Conservation (phyloP, 2,329 filamentous ascomycete genomes). For the Arthrobotrys megalospora region DNA sequence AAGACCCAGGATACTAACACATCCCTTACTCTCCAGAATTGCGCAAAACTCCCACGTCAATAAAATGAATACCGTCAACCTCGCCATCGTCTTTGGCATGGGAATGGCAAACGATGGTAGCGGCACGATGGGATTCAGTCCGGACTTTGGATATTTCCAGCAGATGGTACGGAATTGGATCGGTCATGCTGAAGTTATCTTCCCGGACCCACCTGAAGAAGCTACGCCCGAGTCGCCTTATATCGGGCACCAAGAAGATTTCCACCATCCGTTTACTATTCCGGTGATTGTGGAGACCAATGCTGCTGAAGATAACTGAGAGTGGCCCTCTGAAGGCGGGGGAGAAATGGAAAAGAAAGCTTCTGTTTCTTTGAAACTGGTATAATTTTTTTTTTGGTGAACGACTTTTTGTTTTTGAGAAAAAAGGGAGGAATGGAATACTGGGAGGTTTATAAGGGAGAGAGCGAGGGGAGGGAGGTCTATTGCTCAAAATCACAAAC, state of each 20-base stretch:
- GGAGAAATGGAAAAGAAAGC: background rate
- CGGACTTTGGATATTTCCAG: slow-evolving; percentile 64
- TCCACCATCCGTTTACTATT: slow-evolving; percentile 57
- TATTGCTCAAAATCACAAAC: background rate
- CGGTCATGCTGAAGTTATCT: slow-evolving; percentile 63
- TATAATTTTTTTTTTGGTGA: slow-evolving; percentile 13
- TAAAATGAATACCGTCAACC: slow-evolving; percentile 65
- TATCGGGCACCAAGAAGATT: slow-evolving; percentile 46
- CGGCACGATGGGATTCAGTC: slow-evolving; percentile 63
- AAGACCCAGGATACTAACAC: slow-evolving; percentile 27
- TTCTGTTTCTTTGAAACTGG: no score
- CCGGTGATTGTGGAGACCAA: slow-evolving; percentile 59
- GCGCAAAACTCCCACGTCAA: slow-evolving; percentile 63
- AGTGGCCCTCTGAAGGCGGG: no score
- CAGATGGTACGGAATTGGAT: slow-evolving; percentile 65
- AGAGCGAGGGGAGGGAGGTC: background rate
- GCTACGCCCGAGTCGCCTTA: slow-evolving; percentile 55
- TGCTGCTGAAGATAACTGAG: slow-evolving; percentile 46
- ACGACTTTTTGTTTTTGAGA: slow-evolving; percentile 3
- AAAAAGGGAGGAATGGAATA: background rate
- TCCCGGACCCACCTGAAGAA: slow-evolving; percentile 62
- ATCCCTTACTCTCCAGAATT: slow-evolving; percentile 61
- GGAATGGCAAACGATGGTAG: slow-evolving; percentile 64
- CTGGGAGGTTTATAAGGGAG: background rate
- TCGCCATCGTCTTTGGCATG: slow-evolving; percentile 65